Evolutionary conservation across 1,284 basidiomycete genomes (phyloP).

Genomic region (Inonotus obliquus): DNA sequence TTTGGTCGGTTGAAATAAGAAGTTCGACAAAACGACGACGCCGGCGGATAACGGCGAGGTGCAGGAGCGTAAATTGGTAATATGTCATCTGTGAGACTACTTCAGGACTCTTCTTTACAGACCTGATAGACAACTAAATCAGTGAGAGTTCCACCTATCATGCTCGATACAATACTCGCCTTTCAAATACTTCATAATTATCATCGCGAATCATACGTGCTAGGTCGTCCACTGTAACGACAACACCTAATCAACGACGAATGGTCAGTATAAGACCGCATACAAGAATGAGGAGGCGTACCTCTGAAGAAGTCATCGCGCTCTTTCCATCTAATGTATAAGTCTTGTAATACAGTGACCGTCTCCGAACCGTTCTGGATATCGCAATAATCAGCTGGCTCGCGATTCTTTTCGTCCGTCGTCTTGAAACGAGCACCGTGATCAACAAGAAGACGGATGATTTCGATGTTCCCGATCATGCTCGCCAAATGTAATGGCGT

Average conservation of each 20-base stretch:
- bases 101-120: neutral
- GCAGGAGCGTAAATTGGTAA: slow-evolving; percentile 5
- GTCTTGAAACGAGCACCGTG: neutral
- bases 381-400: slow-evolving; percentile 6
- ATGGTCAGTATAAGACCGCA: neutral
- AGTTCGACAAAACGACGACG: slow-evolving; percentile 3
- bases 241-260: neutral
- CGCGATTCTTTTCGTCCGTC: neutral
- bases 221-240: neutral
- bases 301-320: neutral
- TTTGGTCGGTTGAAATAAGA: neutral
- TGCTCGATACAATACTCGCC: neutral
- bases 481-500: slow-evolving; percentile 13
- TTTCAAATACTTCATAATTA: neutral
- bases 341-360: neutral
- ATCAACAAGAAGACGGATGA: slow-evolving; percentile 2
- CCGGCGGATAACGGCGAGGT: slow-evolving; percentile 8
- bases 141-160: too few species aligned
- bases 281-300: neutral
- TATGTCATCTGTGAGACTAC: neutral
- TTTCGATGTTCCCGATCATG: slow-evolving; percentile 3
- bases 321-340: neutral
- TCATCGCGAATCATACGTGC: neutral
- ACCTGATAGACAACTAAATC: neutral
- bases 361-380: neutral